Percentiles rank a stretch among this genome's conserved stretches.
Conservation (phyloP, 2,329 filamentous ascomycete species). For the Neonectria punicea region DNA sequence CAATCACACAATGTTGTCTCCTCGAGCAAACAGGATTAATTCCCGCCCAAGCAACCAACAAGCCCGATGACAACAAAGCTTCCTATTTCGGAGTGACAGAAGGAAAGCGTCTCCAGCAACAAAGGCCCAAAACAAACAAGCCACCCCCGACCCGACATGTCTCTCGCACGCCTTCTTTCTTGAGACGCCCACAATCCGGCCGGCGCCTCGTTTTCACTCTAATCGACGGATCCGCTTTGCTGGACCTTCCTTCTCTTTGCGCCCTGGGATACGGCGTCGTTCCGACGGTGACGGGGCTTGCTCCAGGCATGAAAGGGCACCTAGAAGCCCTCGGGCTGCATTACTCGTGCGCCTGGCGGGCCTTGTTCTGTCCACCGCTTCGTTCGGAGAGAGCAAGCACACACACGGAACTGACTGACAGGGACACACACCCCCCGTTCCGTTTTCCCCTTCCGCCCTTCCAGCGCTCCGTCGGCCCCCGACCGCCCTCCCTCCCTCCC, state of each 20-base stretch:
- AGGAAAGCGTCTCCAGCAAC: neutral
- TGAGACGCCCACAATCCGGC: neutral
- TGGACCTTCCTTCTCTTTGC: neutral
- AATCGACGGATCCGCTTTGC: slow-evolving; percentile 7
- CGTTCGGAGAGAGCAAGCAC: slow-evolving; percentile 1
- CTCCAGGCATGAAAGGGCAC: neutral
- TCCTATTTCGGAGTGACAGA: neutral
- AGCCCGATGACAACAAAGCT: neutral
- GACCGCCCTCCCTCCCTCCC: neutral
- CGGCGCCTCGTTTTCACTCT: neutral
- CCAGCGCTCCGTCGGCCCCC: neutral
- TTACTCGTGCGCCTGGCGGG: slow-evolving; percentile 16
- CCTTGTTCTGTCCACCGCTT: slow-evolving; percentile 13
- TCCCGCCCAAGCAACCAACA: neutral
- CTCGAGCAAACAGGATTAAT: neutral
- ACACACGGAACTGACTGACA: slow-evolving; percentile 5
- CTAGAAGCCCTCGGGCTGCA: slow-evolving; percentile 7
- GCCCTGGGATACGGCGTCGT: neutral
- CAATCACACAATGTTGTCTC: neutral
- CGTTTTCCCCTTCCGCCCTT: slow-evolving; percentile 1
- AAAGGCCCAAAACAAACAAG: neutral
- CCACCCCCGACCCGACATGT: neutral
- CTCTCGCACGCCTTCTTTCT: neutral
- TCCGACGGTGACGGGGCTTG: slow-evolving; percentile 14
- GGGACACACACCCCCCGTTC: slow-evolving; percentile 9